These are phyloP conservation scores for Paraleonurus japonicus DNA, from an alignment of 257 asterid genomes.

Conservation along the genomic window DNA sequence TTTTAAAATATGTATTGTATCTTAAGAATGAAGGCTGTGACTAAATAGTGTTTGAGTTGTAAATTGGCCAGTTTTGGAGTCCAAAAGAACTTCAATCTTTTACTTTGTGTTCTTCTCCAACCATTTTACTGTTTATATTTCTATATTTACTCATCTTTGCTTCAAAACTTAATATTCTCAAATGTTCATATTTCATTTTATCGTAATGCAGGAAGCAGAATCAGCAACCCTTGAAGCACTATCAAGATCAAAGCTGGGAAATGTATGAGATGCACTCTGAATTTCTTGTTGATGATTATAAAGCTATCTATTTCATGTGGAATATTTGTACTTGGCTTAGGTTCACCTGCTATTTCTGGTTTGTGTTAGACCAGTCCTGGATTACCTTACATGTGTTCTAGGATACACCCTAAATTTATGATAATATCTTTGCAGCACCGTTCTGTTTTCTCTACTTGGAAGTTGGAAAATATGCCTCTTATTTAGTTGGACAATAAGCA, in stretches of 20 bases:
- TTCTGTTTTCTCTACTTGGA: constrained; percentile 5
- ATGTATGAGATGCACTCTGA: constrained; percentile 46
- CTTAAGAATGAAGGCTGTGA: neutral
- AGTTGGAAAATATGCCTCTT: neutral
- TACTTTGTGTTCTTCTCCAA: neutral
- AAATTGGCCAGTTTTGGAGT: constrained; percentile 1
- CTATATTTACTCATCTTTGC: neutral
- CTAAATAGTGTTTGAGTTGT: neutral
- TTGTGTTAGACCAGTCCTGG: constrained; percentile 15
- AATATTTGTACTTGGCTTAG: constrained; percentile 17
- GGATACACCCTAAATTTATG: neutral
- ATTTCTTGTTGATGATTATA: constrained; percentile 21
- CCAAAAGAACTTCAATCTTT: constrained; percentile 3
- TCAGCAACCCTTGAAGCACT: constrained; percentile 94
- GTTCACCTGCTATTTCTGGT: constrained; percentile 15
- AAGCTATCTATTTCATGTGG: neutral
- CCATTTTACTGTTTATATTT: constrained; percentile 22
- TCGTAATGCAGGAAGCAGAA: constrained; percentile 79
- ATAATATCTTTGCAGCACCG: neutral
- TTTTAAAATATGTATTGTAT: neutral
- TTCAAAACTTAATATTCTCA: neutral
- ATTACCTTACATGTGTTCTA: neutral
- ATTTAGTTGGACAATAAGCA: constrained; percentile 14
- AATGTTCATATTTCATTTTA: constrained; percentile 22
- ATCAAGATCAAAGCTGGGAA: constrained; percentile 85